A percentile compares a stretch with the other conserved stretches of the same genome.
These are phyloP conservation scores for Lolium perenne DNA, from an alignment of 176 grass and related monocot genomes.

Conservation along the genomic window DNA sequence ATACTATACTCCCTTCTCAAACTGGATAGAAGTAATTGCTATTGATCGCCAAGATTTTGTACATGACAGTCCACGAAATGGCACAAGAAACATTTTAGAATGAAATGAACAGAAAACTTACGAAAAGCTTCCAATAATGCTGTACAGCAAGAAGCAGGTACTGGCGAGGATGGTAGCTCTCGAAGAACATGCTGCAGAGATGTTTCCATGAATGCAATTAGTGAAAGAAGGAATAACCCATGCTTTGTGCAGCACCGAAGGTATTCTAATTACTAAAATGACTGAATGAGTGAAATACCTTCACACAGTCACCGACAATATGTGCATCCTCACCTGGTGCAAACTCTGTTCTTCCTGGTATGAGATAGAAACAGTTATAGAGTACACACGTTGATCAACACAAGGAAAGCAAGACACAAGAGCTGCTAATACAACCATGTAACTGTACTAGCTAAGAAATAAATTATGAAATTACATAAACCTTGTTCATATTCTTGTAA, in stretches of 20 bases:
- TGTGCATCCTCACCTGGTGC: constrained; percentile 91
- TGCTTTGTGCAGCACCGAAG: not conserved
- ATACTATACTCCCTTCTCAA: not conserved
- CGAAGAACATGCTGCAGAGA: constrained; percentile 85
- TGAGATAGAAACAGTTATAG: constrained; percentile 40
- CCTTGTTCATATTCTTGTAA: constrained; percentile 97
- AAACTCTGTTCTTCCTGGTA: constrained; percentile 87
- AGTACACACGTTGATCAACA: constrained; percentile 30
- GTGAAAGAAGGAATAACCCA: constrained; percentile 9
- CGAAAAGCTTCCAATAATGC: constrained; percentile 94
- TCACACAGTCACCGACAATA: constrained; percentile 95
- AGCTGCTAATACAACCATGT: constrained; percentile 31
- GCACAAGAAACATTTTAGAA: not conserved
- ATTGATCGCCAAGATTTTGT: constrained; percentile 1
- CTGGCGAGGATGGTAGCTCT: constrained; percentile 96
- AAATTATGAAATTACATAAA: constrained; percentile 47
- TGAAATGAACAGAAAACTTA: constrained; percentile 55
- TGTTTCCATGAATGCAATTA: constrained; percentile 30
- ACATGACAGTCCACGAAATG: constrained; percentile 29
- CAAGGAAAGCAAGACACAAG: constrained; percentile 30
- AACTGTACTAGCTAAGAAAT: constrained; percentile 33
- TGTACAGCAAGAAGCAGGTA: constrained; percentile 94
- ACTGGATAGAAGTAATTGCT: not conserved
- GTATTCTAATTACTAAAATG: constrained; percentile 9
- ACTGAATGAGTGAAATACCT: constrained; percentile 58